A percentile compares a stretch with the other conserved stretches of the same genome.
phyloP scores from a whole-genome alignment of 2,329 filamentous ascomycete genomes.

The Sclerotinia borealis region DNA sequence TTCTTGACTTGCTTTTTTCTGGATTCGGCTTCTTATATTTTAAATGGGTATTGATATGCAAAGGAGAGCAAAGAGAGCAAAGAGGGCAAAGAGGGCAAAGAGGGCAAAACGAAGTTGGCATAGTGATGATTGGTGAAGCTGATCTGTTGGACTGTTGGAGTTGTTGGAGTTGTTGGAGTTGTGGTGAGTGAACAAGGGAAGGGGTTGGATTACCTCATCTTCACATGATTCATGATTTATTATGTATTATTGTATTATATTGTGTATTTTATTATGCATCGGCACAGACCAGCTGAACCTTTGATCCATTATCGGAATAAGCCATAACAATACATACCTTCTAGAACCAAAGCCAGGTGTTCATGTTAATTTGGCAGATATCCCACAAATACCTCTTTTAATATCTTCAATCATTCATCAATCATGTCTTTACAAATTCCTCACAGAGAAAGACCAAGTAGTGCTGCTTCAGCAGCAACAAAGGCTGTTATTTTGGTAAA shows the following conservation, averaged over 20 bases:
- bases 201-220: not conserved
- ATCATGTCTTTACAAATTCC: slow-evolving; percentile 40
- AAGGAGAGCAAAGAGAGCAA: too few relatives aligned
- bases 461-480: slow-evolving; percentile 51
- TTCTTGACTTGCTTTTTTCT: not conserved
- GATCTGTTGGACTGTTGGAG: not conserved
- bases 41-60: not conserved
- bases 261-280: not conserved
- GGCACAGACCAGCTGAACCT: not conserved
- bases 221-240: not conserved
- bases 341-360: slow-evolving; percentile 9
- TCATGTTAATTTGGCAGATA: not conserved
- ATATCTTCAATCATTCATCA: slow-evolving; percentile 1
- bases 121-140: not conserved
- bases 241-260: too few relatives aligned
- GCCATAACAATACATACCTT: not conserved
- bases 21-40: not conserved
- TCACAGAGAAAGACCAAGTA: slow-evolving; percentile 45
- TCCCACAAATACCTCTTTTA: not conserved
- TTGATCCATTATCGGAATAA: not conserved
- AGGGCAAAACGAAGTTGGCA: too few relatives aligned
- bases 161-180: not conserved
- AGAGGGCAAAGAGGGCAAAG: too few relatives aligned
- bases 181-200: not conserved
- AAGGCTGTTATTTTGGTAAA: slow-evolving; percentile 92